Evolutionary conservation across 306 rosid genomes (phyloP), one percentile per base, ranked within the genome.

Genomic region (Trifolium dubium): DNA sequence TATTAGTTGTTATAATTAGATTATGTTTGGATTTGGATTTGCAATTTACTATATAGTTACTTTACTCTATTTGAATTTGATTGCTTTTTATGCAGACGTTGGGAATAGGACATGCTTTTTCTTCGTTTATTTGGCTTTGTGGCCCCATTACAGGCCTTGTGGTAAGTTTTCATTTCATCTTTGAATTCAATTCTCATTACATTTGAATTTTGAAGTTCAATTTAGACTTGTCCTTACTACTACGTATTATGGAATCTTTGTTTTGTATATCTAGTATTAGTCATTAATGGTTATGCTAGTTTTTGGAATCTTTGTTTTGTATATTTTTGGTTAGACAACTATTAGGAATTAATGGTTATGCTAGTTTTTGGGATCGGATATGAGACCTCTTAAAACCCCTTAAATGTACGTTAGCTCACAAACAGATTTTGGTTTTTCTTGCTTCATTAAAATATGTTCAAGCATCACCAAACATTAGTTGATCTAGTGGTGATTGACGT

Each of bases 61-160:
- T 70, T 60, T 43, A 49, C 43, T 70, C 19, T 76, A 29, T 81
- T 47, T 54, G 62, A 43, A n/a, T n/a, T n/a, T 14, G 23, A 23
- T 23, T 19, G 70, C 1, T 72, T 81, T 73, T 83, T 83, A 39
- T 87, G 87, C 97, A 94, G 99, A 94, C 99, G 3, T 92, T 94
- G 71, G 98, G 98, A 71, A 90, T 94, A 46, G 97, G 88, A 75
- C 99, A 94, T 80, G 99, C 99, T 6, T 94, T 92, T 83, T 92
- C 99, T 82, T 94, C 99, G 31, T 94, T 94, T 81, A 94, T 92
- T 79, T 94, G 99, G 99, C 98, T 94, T 32, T 94, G 99, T 79
- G 99, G 99, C 84, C 99, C 99, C 62, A 92, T 94, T 72, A 94
- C 99, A 59, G 99, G 99, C 56, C 99, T 94, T 80, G 97, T 94